These are phyloP conservation scores for Oryza longistaminata DNA, from an alignment of 176 grass and related monocot genomes.

Conservation along the genomic window DNA sequence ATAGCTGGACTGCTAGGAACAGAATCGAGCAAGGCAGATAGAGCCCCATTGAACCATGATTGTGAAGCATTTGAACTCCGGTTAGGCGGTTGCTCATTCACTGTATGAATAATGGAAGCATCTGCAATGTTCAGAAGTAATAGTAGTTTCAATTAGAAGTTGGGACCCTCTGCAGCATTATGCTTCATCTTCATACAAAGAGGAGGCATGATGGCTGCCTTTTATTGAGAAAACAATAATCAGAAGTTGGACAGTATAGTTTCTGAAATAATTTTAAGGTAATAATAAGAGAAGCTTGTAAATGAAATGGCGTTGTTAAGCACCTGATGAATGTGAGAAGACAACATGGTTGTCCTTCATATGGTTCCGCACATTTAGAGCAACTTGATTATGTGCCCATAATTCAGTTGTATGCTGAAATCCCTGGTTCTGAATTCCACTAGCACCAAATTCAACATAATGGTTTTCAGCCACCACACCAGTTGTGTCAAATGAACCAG, in stretches of 20 bases:
- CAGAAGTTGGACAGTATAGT: constrained; percentile 25
- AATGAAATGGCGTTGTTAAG: constrained; percentile 23
- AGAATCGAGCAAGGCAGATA: constrained; percentile 71
- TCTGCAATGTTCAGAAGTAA: constrained; percentile 50
- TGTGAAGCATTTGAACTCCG: constrained; percentile 30
- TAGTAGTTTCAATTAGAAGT: constrained; percentile 17
- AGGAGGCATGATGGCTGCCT: neutral
- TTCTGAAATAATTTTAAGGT: neutral
- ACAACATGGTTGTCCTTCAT: constrained; percentile 45
- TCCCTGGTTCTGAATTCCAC: constrained; percentile 35
- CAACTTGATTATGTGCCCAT: constrained; percentile 47
- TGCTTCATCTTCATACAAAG: neutral
- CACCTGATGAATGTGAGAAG: constrained; percentile 65
- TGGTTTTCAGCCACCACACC: constrained; percentile 46
- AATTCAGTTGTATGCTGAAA: constrained; percentile 49
- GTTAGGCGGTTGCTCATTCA: constrained; percentile 40
- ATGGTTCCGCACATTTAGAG: constrained; percentile 39
- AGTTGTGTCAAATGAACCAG: constrained; percentile 46
- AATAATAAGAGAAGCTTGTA: neutral
- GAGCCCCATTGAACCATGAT: constrained; percentile 62
- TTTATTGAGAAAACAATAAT: neutral
- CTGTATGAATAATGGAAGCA: constrained; percentile 32
- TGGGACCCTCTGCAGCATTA: neutral
- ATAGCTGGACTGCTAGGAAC: constrained; percentile 77
- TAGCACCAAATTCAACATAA: constrained; percentile 40